These are phyloP conservation scores for Blastobotrys arbuscula DNA, from an alignment of 1,139 yeast genomes.

Conservation along the genomic window DNA sequence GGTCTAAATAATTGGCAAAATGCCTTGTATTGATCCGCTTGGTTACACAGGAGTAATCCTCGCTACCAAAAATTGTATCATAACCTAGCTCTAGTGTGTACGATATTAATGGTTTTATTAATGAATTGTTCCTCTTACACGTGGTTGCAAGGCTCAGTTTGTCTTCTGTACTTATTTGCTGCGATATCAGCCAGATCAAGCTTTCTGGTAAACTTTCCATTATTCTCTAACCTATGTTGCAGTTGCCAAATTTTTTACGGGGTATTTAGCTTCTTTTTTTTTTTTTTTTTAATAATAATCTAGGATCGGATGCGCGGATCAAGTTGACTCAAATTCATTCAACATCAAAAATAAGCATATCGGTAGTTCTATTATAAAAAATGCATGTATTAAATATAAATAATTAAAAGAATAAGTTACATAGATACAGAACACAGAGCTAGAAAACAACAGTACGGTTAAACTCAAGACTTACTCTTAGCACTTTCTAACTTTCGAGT, in stretches of 20 bases:
- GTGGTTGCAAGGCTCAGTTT: background rate
- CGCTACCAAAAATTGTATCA: conserved; percentile 1
- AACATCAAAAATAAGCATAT: too few species aligned
- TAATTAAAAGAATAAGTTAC: too few species aligned
- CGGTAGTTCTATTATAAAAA: too few species aligned
- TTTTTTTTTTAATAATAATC: background rate
- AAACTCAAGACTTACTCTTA: background rate
- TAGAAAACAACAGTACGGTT: too few species aligned
- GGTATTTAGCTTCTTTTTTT: too few species aligned
- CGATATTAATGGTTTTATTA: background rate
- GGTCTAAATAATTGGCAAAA: background rate
- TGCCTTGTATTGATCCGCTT: conserved; percentile 7
- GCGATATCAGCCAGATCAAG: background rate
- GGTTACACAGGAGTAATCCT: conserved; percentile 2
- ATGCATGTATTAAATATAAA: too few species aligned
- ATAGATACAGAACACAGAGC: too few species aligned
- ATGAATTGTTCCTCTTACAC: background rate
- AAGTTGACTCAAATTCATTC: too few species aligned
- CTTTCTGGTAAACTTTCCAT: conserved; percentile 1
- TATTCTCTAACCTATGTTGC: background rate
- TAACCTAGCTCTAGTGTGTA: conserved; percentile 5
- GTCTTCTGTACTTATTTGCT: background rate
- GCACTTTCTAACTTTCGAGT: background rate
- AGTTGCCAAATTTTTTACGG: too few species aligned
- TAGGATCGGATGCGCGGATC: too few species aligned